These are phyloP conservation scores for Daldinia childiae DNA, from an alignment of 495 filamentous ascomycete genomes.

Conservation along the genomic window DNA sequence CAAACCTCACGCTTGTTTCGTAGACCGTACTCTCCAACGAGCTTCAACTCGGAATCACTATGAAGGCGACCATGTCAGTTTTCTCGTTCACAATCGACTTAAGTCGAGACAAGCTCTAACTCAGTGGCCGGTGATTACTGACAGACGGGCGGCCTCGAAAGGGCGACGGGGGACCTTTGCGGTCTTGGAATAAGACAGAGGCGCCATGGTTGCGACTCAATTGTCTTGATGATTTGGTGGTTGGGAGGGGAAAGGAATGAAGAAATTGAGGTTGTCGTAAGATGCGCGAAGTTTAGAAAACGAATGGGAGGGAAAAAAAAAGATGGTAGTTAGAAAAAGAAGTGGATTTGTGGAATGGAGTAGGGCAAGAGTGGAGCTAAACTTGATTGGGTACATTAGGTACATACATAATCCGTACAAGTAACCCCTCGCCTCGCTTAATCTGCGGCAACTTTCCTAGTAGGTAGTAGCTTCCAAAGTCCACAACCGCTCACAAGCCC, in stretches of 20 bases:
- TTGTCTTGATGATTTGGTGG: slow-evolving; percentile 33
- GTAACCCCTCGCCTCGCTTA: slow-evolving; percentile 44
- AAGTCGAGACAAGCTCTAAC: slow-evolving; percentile 95
- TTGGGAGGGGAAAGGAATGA: slow-evolving; percentile 35
- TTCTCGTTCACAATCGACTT: slow-evolving; percentile 79
- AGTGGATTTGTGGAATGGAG: slow-evolving; percentile 53
- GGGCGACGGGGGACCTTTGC: slow-evolving; percentile 89
- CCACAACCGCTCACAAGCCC: slow-evolving; percentile 35
- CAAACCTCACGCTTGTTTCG: slow-evolving; percentile 99
- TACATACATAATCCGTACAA: no score
- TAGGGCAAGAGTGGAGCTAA: slow-evolving; percentile 44
- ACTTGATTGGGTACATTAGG: slow-evolving; percentile 4
- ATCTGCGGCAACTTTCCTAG: slow-evolving; percentile 8
- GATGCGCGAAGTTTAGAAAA: slow-evolving; percentile 44
- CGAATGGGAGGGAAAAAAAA: slow-evolving; percentile 43
- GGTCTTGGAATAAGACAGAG: slow-evolving; percentile 92
- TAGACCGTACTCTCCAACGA: slow-evolving; percentile 98
- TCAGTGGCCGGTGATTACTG: slow-evolving; percentile 95
- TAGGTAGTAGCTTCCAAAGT: slow-evolving; percentile 11
- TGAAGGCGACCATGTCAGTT: slow-evolving; percentile 57
- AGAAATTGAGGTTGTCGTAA: slow-evolving; percentile 54
- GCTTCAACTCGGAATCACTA: slow-evolving; percentile 98
- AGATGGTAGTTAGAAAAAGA: slow-evolving; percentile 43
- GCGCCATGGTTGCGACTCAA: slow-evolving; percentile 53
- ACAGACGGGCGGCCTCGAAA: slow-evolving; percentile 99